Base-by-base conservation (phyloP, 805 yeast genomes). In the Kuraishia molischiana region DNA sequence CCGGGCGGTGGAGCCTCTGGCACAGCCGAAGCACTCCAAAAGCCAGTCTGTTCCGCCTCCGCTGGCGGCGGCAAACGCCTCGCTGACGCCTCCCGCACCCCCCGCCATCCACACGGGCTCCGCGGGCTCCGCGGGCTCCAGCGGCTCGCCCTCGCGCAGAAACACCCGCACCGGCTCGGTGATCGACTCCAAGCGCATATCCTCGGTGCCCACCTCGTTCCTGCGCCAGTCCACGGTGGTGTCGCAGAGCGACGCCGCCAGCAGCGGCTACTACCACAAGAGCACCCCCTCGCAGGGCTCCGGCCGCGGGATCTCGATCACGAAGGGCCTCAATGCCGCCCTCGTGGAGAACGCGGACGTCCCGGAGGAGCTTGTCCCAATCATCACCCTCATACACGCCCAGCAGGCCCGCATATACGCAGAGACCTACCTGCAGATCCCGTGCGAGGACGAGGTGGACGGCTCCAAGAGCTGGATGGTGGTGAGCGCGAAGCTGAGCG, bases 281-380 rank as follows among this genome's bases (percentile, higher is more conserved):
- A 15, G 41, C 52, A n/a, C 40, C 43, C 22, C 37, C 49, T 15
- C 40, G 10, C 14, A n/a, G 32, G 15, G 4, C 13, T 11, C 14
- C 24, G 9, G 10, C 32, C 6, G 24, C 36, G 24, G 20, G 22
- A 22, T 44, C 15, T 45, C 51, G 19, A 26, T 49, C 29, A 38
- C 45, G 19, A 43, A 41, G 30, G 37, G 44, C 4, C 19, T 42
- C 20, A 30, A 48, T 6, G 41, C 45, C 4, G 40, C 48, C 2
- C 5, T 44, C 5, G 47, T 52, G 8, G 42, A 38, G 4, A 39
- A 43, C 30, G 26, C 46, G 3, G 36, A 43, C 55, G 52, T 65
- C 14, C 83, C 87, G 0, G 73, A 74, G 13, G 90, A 84, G 51
- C 64, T 85, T 51, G 58, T 75, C 13, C 94, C 95, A 0, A 69